Conservation (phyloP, 1,139 yeast species). For the Pichia sp. region DNA sequence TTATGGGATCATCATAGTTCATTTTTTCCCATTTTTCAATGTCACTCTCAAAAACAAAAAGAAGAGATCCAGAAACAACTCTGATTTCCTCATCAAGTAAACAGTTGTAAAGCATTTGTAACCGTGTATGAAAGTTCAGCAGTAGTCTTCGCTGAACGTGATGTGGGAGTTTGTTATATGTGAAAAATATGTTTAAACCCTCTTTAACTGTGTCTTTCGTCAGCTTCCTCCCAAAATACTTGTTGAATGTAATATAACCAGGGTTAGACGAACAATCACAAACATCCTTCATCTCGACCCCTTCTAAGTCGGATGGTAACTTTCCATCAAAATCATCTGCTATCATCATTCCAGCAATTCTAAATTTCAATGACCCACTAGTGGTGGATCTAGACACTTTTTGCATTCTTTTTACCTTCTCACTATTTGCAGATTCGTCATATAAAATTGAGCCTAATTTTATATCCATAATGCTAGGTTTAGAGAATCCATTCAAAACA, state of each 20-base stretch:
- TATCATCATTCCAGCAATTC: slow-evolving; percentile 87
- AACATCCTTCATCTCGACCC: slow-evolving; percentile 21
- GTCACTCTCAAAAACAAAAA: slow-evolving; percentile 72
- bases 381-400: slow-evolving; percentile 68
- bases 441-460: slow-evolving; percentile 69
- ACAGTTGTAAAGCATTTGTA: slow-evolving; percentile 60
- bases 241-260: slow-evolving; percentile 48
- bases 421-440: slow-evolving; percentile 52
- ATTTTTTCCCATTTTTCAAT: slow-evolving; percentile 37
- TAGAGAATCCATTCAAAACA: slow-evolving; percentile 48
- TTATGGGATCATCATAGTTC: slow-evolving; percentile 34
- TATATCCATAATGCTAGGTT: slow-evolving; percentile 75
- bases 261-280: slow-evolving; percentile 20
- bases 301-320: slow-evolving; percentile 12
- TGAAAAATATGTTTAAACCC: slow-evolving; percentile 50
- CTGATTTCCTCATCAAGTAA: slow-evolving; percentile 56
- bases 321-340: slow-evolving; percentile 18
- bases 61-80: slow-evolving; percentile 65
- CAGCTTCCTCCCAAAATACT: slow-evolving; percentile 62
- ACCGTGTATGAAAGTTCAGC: slow-evolving; percentile 43
- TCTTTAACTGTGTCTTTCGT: slow-evolving; percentile 35
- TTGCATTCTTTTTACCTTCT: slow-evolving; percentile 53
- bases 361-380: slow-evolving; percentile 62
- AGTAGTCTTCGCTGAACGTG: slow-evolving; percentile 31
- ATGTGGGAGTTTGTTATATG: slow-evolving; percentile 28